Evolutionary conservation across 176 grass and related monocot species (phyloP), one percentile per base, ranked within the genome.

Genomic region (Oryza rufipogon): DNA sequence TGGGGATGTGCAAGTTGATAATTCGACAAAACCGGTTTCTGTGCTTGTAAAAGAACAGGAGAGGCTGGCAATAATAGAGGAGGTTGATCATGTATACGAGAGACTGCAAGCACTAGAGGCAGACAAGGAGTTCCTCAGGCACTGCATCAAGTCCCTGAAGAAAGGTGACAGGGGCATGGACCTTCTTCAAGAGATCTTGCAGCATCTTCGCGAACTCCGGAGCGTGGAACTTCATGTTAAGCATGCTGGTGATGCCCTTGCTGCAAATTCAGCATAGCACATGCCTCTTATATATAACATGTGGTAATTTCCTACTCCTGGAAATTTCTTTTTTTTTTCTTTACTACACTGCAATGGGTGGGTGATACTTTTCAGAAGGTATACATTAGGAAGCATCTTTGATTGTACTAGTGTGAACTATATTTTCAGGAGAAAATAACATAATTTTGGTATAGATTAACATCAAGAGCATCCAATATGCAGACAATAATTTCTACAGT

Each of bases 61-160:
- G 66, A 94, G 87, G 83, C 79, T 92, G 42, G 82, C 81, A 7
- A 94, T 96, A 51, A 86, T 87, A 26, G 97, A 94, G 69, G 97
- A 99, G 80, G 78, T 99, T 22, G 88, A 87, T 81, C 86, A 94
- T 88, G 84, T 99, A 39, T 94, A 96, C 19, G 93, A 94, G 61
- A 88, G 97, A 34, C 76, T 99, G 79, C 91, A 99, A 61, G 89
- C 97, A 20, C 88, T 99, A 36, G 93, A 99, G 76, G 91, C 93
- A 1, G 97, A 99, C 86, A 92, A 94, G 84, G 97, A 99, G 74
- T 99, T 99, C 86, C 85, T 99, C 2, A 96, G 89, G 81, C 93
- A 99, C 72, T 99, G 93, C 82, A 81, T 99, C 44, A 92, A 90
- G 73, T 99, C 97, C 19, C 85, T 99, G 79, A 96, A 96, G 54